Evolutionary conservation across 2,329 filamentous ascomycete genomes (phyloP), one percentile per base, ranked within the genome.

Genomic region (Trichoderma gracile): DNA sequence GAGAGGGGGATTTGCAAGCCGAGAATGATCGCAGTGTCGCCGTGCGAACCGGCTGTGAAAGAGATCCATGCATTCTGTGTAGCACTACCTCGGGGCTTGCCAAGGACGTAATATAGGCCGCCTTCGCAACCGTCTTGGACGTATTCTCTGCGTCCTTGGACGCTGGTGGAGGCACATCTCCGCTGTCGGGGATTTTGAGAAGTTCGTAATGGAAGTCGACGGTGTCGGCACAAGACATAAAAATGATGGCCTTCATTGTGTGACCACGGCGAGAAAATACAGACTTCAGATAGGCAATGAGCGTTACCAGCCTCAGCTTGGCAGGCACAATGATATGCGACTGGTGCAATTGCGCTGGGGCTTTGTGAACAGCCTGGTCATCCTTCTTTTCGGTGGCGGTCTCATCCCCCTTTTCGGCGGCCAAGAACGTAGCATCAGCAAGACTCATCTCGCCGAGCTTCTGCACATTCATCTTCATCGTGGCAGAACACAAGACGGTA

Each of bases 381-480:
- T 79, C 78, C 12, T 78, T 79, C 23, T 79, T 77, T 6, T 78
- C 78, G 38, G 81, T 79, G 8, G 78, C 75, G 1, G 83, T 80
- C n/a, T 78, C 77, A 5, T 80, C 75, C 21, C 79, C 79, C 69
- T 85, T 85, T 38, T 83, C 80, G 0, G 90, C 89, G 60, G 92
- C 89, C 70, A 99, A 89, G 73, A 97, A 92, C 1, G 92, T 85
- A 0, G 95, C 93, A 71, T 98, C 92, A 71, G 96, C 93, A 75
- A 99, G 81, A 80, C 93, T 97, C 78, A 98, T 96, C 73, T 97
- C 93, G 47, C 94, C 93, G 6, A 99, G 81, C 70, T 90, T 90
- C 75, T 98, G 93, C 1, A 98, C 95, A 71, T 94, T 95, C 87
- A 96, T 93, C 79, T 97, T 97, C 88, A 99, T 91, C 0, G 95